Evolutionary conservation across 2,329 filamentous ascomycete genomes (phyloP).

Genomic region (Aaosphaeria pasadenensis): DNA sequence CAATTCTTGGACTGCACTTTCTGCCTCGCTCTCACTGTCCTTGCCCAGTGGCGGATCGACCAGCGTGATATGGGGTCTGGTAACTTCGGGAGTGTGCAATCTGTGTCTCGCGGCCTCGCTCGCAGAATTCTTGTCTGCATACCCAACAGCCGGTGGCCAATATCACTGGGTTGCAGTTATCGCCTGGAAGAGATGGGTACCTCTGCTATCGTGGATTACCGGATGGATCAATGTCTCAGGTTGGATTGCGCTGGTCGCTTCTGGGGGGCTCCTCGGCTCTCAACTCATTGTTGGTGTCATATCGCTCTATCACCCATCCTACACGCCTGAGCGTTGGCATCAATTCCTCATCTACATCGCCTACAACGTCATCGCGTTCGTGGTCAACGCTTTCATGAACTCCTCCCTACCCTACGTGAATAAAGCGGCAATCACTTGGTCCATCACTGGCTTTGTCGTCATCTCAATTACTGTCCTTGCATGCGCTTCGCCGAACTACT

Average conservation of each 20-base stretch:
- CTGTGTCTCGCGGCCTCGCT: constrained; percentile 66
- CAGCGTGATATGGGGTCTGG: constrained; percentile 68
- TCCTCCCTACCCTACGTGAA: constrained; percentile 62
- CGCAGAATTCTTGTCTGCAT: constrained; percentile 69
- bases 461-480: constrained; percentile 69
- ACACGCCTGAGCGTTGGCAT: constrained; percentile 62
- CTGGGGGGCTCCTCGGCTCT: constrained; percentile 64
- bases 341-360: constrained; percentile 71
- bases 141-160: constrained; percentile 45
- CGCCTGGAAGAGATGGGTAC: constrained; percentile 58
- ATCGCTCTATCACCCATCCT: constrained; percentile 58
- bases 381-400: constrained; percentile 65
- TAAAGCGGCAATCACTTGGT: constrained; percentile 70
- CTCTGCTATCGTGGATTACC: constrained; percentile 65
- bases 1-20: constrained; percentile 62
- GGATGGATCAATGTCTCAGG: constrained; percentile 73
- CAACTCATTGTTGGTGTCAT: constrained; percentile 66
- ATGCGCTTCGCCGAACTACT: constrained; percentile 64
- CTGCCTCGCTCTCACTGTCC: constrained; percentile 57
- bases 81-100: constrained; percentile 60
- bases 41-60: constrained; percentile 69
- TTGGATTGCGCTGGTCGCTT: constrained; percentile 66
- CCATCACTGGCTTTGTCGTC: constrained; percentile 63
- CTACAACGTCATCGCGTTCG: constrained; percentile 59
- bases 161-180: constrained; percentile 72